phyloP scores from a whole-genome alignment of 495 filamentous ascomycete species.

The Hypoxylon lenormandii region DNA sequence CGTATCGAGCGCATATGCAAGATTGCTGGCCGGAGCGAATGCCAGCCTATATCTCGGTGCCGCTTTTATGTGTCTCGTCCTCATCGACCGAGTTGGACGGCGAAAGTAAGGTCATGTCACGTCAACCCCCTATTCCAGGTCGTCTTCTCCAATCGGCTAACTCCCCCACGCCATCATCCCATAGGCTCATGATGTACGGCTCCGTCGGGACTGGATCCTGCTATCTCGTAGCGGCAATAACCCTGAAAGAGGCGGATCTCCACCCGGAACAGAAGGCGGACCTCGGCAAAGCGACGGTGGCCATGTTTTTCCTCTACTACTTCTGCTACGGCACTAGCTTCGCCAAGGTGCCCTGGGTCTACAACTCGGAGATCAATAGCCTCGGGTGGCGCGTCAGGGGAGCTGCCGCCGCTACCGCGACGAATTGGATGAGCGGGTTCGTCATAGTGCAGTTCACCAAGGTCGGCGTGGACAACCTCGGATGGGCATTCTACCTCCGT shows the following conservation, averaged over 20 bases:
- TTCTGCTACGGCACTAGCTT: conserved; percentile 54
- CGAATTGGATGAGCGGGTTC: conserved; percentile 55
- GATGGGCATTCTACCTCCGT: conserved; percentile 55
- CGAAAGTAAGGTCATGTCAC: conserved; percentile 41
- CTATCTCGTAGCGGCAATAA: conserved; percentile 49
- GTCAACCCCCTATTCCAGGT: background rate
- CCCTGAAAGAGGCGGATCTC: conserved; percentile 39
- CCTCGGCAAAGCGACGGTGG: conserved; percentile 44
- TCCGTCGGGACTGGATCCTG: conserved; percentile 46
- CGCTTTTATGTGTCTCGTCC: conserved; percentile 46
- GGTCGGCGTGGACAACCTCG: conserved; percentile 51
- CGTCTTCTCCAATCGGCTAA: background rate
- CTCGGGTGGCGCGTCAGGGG: conserved; percentile 55
- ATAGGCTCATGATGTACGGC: conserved; percentile 63
- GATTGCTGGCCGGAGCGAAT: conserved; percentile 51
- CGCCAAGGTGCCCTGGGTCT: conserved; percentile 58
- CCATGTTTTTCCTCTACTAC: conserved; percentile 56
- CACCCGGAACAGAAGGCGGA: conserved; percentile 35
- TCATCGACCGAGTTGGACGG: conserved; percentile 48
- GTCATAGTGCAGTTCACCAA: conserved; percentile 55
- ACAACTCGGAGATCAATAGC: conserved; percentile 58
- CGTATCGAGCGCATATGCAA: conserved; percentile 40
- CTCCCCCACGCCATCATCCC: conserved; percentile 12
- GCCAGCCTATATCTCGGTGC: conserved; percentile 47
- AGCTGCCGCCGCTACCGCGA: conserved; percentile 54